Evolutionary conservation across 192 early-diverging fungal genomes (phyloP), one percentile per base, ranked within the genome.

Genomic region (Coemansia guatemalensis): DNA sequence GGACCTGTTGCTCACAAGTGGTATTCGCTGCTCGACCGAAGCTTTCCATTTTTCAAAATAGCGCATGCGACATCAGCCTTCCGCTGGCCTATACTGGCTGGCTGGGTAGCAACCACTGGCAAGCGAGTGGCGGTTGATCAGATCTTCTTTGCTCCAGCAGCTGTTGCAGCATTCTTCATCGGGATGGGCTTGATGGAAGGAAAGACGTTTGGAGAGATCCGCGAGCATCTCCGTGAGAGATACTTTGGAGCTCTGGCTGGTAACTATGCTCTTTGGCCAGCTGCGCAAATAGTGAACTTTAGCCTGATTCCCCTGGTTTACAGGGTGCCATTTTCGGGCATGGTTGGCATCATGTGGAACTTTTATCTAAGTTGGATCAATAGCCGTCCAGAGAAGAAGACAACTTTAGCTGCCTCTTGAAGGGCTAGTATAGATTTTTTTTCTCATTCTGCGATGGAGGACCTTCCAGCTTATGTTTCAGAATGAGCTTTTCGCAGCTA

Each of bases 281-380:
- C 83, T 6, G 88, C 86, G 5, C 89, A 91, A 63, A 56, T 85
- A 20, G 61, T 91, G 9, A 91, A 91, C 68, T 91, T 91, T 67
- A 76, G 81, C 56, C 81, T 88, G 50, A 75, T 88, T 49, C 89
- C 89, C 5, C 67, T 91, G 33, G 62, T 74, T 12, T 86, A 84
- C 62, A 79, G 87, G 17, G 69, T 89, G 24, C 89, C 89, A 4
- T 88, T 91, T 67, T 84, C 85, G 17, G 85, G 86, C 59, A 64
- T 78, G n/a, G 71, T 88, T 24, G 86, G 88, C 30, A 73, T 91
- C 21, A 50, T 85, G 2, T 91, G 89, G 89, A 88, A 88, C 61
- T 70, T 79, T 11, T 91, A 88, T 61, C 62, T 91, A 39, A 91
- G 89, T 64, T 84, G 82, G 67, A 56, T 85, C 25, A 88, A 87